Percentiles rank a stretch among this genome's conserved stretches.
These are phyloP conservation scores for Nitzschia sp. DNA, from an alignment of 108 stramenopile species.

Conservation along the genomic window DNA sequence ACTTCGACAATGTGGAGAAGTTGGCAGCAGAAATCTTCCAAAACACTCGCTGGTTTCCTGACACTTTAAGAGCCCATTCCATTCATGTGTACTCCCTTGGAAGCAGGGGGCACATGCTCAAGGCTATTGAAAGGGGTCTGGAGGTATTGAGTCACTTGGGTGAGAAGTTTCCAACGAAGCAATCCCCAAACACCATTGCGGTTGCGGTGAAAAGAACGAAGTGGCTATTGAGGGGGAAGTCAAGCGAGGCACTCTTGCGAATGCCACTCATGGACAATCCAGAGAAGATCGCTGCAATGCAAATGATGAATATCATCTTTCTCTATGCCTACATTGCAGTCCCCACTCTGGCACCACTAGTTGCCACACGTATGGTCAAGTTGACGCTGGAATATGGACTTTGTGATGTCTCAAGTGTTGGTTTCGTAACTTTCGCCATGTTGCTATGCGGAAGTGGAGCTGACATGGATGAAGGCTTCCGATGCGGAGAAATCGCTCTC, in stretches of 20 bases:
- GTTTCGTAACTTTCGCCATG: conserved; percentile 46
- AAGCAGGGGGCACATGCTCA: conserved; percentile 12
- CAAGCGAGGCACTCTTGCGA: conserved; percentile 12
- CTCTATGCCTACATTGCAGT: conserved; percentile 16
- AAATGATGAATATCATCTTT: conserved; percentile 29
- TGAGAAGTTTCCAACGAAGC: conserved; percentile 21
- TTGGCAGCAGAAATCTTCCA: conserved; percentile 14
- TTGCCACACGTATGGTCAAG: conserved; percentile 39
- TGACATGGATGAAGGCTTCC: conserved; percentile 49
- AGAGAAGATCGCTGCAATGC: conserved; percentile 29
- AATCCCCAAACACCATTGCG: not conserved
- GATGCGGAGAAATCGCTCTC: conserved; percentile 44
- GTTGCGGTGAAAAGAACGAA: conserved; percentile 10
- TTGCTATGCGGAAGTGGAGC: conserved; percentile 24
- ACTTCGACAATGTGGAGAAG: conserved; percentile 26
- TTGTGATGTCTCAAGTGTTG: conserved; percentile 31
- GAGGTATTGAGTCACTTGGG: conserved; percentile 18
- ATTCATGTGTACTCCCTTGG: conserved; percentile 34
- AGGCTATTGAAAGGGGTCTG: conserved; percentile 28
- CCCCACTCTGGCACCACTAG: conserved; percentile 26
- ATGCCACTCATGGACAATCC: conserved; percentile 29
- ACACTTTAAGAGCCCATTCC: conserved; percentile 22
- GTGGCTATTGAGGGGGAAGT: conserved; percentile 12
- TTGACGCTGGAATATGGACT: conserved; percentile 43
- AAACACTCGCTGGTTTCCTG: conserved; percentile 18